Base-by-base conservation (phyloP, 169 alveolate genomes). In the Cryptosporidium felis region DNA sequence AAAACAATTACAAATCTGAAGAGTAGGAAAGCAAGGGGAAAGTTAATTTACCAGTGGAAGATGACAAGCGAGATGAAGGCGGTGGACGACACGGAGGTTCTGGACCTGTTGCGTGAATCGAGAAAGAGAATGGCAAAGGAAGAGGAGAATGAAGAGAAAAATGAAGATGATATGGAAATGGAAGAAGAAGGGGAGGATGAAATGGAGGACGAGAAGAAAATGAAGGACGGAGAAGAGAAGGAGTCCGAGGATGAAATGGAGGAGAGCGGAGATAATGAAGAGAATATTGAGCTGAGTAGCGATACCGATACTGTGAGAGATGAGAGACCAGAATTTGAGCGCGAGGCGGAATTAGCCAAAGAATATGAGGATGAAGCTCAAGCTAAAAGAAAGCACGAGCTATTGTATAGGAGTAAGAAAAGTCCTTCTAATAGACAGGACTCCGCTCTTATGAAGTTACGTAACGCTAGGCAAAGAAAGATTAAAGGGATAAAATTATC, bases 401-500 rank as follows among this genome's bases (percentile, higher is more conserved):
- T 74, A 14, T 41, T 74, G 23, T 56, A 74, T 38, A 74, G 56
- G 30, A 74, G 38, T 14, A 74, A 38, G 46, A 74, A 12, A 36
- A 74, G 59, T 51, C 74, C 58, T 16, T 38, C 85, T 23, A 74
- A 58, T 12, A 74, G 56, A 38, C 85, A 56, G 46, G 85, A 74
- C 18, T 74, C 85, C 28, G 85, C 85, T 10, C 41, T 74, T 36
- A 34, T 74, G 34, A 56, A 58, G 41, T 9, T 74, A 5, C 60
- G 85, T n/a, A 74, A 74, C 36, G 85, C 85, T 16, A 49, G 85
- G n/a, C 60, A 53, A 36, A 49, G 85, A 38, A 74, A 74, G 34
- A 49, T 23, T 2, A 74, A 45, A n/a, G 85, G 67, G 6, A 36
- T 51, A 23, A 53, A 18, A 53, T 34, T 56, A 8, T 51, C 85